phyloP scores from a whole-genome alignment of 306 rosid genomes.

The Quercus glauca region DNA sequence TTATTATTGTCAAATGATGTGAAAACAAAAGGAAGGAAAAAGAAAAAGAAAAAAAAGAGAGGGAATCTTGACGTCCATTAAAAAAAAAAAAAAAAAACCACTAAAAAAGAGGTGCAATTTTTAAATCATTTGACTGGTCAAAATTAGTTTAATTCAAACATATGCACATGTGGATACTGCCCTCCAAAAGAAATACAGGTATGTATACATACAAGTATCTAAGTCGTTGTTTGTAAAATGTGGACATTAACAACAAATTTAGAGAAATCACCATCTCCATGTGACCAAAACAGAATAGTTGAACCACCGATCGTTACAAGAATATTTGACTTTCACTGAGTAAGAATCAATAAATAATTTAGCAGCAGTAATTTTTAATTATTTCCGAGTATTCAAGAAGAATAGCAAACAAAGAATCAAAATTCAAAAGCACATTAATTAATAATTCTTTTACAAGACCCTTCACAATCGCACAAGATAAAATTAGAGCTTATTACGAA shows the following conservation, averaged over 20 bases:
- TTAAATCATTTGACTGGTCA: not conserved
- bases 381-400: too few species aligned
- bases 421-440: too few species aligned
- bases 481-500: too few species aligned
- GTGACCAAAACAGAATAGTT: slow-evolving; percentile 20
- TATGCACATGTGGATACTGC: not conserved
- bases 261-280: slow-evolving; percentile 13
- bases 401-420: too few species aligned
- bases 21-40: not conserved
- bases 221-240: slow-evolving; percentile 5
- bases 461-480: too few species aligned
- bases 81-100: not conserved
- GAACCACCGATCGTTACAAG: slow-evolving; percentile 22
- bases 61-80: not conserved
- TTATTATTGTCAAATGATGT: not conserved
- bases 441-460: too few species aligned
- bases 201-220: not conserved
- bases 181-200: not conserved
- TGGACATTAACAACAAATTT: slow-evolving; percentile 17
- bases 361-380: not conserved
- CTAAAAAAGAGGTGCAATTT: not conserved
- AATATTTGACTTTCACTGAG: slow-evolving; percentile 28
- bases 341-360: not conserved
- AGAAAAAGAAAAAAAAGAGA: not conserved
- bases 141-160: not conserved